These are phyloP conservation scores for Tylopilus intermedius DNA, from an alignment of 768 basidiomycete species.

Conservation along the genomic window DNA sequence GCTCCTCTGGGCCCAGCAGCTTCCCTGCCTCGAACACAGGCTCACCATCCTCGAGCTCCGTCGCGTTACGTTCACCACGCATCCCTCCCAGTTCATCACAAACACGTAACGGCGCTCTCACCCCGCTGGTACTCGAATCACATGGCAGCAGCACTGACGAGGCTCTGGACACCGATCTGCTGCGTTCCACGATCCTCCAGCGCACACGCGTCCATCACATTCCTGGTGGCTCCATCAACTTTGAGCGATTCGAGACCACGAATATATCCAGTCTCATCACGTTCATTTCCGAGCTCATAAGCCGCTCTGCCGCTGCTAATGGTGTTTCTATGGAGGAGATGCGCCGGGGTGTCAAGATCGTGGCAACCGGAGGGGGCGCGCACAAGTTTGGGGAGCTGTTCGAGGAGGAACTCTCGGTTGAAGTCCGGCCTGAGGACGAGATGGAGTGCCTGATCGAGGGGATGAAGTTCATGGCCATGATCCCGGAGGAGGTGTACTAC, in stretches of 20 bases:
- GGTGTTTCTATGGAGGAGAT: constrained; percentile 86
- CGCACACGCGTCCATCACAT: constrained; percentile 65
- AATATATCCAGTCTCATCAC: constrained; percentile 77
- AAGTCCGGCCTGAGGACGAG: constrained; percentile 90
- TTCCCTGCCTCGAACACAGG: constrained; percentile 36
- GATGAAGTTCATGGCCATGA: constrained; percentile 90
- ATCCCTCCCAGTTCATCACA: constrained; percentile 28
- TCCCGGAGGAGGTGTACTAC: constrained; percentile 97
- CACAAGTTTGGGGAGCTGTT: constrained; percentile 90
- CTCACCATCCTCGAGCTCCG: constrained; percentile 18
- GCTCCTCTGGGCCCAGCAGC: constrained; percentile 42
- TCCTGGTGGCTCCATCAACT: constrained; percentile 95
- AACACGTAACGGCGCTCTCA: constrained; percentile 68
- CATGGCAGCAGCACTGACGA: constrained; percentile 26
- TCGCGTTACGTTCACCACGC: constrained; percentile 17
- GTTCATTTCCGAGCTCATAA: constrained; percentile 85
- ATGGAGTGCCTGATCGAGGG: constrained; percentile 99
- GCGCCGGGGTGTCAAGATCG: constrained; percentile 89
- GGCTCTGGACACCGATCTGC: constrained; percentile 37
- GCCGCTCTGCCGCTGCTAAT: constrained; percentile 79
- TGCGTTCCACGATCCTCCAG: constrained; percentile 63
- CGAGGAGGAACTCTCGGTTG: constrained; percentile 66
- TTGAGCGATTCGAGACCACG: constrained; percentile 93
- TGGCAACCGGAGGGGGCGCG: constrained; percentile 97
- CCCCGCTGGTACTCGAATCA: constrained; percentile 69